Base-by-base conservation (phyloP, 1,284 basidiomycete species). In the Crepidotus sp. region DNA sequence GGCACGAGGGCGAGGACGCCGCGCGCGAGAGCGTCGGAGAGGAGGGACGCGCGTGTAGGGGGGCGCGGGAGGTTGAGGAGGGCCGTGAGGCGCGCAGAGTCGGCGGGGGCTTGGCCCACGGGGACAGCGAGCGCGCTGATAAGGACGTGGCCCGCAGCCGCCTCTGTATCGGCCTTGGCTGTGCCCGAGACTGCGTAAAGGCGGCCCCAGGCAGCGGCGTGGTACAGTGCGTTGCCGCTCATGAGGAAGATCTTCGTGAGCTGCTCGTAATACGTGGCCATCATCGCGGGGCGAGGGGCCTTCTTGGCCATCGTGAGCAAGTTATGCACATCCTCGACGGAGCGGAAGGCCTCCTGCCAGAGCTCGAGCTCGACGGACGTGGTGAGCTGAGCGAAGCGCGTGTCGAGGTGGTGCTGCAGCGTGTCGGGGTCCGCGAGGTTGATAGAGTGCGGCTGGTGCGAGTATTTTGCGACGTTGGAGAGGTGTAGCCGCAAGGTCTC, bases 231-330 rank as follows among this genome's bases (percentile, higher is more conserved):
- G 61, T 94, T 95, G 4, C 88, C 89, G 54, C 90, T 94, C 67
- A 90, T 90, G 55, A 91, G 71, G 67, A 98, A 98, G 58, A 98
- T 97, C 58, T 87, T 85, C 35, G 93, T 91, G 52, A 98, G 80
- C 69, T 98, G 98, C 65, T 98, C 94, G 68, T 98, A 98, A 69
- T 98, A 98, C 63, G 92, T 93, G 50, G 93, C 93, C 95, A 98
- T 98, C 91, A 98, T 97, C 6, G 83, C 76, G 0, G 92, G 90
- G 31, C 88, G 81, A 5, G 92, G 89, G 0, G 84, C 80, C 66
- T 94, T 94, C 66, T 96, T 96, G 24, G 88, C 79, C 77, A 93
- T 83, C 19, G 83, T 90, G 55, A 98, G 79, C 36, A 99, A 76
- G 59, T 93, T 94, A 70, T 98, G 95, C 32, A 98, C 90, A 63